Evolutionary conservation across 2,329 filamentous ascomycete species (phyloP).

Genomic region (Diaporthe amygdali): DNA sequence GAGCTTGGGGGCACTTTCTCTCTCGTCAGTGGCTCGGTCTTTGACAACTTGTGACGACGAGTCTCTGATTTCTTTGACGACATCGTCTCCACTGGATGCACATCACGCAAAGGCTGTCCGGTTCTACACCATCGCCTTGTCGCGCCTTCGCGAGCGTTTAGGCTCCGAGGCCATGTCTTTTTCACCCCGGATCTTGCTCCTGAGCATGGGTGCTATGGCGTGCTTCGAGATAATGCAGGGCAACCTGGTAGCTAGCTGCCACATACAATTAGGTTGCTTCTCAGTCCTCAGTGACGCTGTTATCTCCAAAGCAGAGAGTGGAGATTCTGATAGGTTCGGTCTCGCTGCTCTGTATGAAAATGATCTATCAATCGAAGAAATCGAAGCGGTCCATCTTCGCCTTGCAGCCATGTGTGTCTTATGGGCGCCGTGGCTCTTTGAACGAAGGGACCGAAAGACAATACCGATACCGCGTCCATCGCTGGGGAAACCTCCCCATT

Average conservation of each 20-base stretch:
- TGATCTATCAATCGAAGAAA: background rate
- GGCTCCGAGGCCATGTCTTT: background rate
- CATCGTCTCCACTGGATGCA: background rate
- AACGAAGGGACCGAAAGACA: background rate
- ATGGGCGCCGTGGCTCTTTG: background rate
- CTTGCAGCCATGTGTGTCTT: background rate
- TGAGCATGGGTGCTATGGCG: background rate
- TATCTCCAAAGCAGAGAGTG: background rate
- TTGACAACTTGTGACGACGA: background rate
- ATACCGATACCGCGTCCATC: background rate
- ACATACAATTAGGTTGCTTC: background rate
- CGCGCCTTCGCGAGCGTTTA: background rate
- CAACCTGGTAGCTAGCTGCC: background rate
- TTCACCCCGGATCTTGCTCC: background rate
- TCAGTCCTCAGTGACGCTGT: background rate
- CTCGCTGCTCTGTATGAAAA: background rate
- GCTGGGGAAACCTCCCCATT: background rate
- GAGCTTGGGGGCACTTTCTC: background rate
- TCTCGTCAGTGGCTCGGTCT: background rate
- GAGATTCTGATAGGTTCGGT: background rate
- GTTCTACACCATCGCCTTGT: background rate
- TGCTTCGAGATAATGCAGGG: background rate
- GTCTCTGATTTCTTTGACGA: background rate
- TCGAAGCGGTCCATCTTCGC: background rate
- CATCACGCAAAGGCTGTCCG: background rate